These are phyloP conservation scores for Botrytis medusae DNA, from an alignment of 2,329 filamentous ascomycete genomes.

Conservation along the genomic window DNA sequence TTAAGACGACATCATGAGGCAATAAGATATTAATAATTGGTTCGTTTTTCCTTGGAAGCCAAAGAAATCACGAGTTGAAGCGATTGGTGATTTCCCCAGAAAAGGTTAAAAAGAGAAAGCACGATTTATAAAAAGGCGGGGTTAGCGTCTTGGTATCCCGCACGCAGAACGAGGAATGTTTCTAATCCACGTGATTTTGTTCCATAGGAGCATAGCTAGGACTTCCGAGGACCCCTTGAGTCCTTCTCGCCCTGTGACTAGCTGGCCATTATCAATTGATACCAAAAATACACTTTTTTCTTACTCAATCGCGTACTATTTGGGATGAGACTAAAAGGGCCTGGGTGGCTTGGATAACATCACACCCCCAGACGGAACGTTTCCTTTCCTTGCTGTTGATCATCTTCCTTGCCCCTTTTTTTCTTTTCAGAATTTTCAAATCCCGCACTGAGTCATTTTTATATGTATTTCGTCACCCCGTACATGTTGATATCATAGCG, in stretches of 20 bases:
- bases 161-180: background rate
- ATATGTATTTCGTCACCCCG: background rate
- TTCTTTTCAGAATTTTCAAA: background rate
- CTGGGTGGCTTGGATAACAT: background rate
- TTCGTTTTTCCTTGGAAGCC: background rate
- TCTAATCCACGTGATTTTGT: background rate
- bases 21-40: constrained; percentile 13
- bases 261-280: background rate
- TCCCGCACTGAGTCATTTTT: constrained; percentile 2
- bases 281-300: background rate
- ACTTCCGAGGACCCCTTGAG: background rate
- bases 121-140: constrained; percentile 18
- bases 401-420: background rate
- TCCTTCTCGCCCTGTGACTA: background rate
- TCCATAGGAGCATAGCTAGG: background rate
- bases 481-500: background rate
- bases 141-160: constrained; percentile 12
- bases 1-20: constrained; percentile 15
- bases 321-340: background rate
- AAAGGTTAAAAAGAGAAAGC: constrained; percentile 9
- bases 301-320: background rate
- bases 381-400: background rate
- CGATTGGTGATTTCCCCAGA: constrained; percentile 17
- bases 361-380: background rate
- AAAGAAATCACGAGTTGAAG: constrained; percentile 9